Conservation (phyloP, 495 filamentous ascomycete species). For the Echria macrotheca region DNA sequence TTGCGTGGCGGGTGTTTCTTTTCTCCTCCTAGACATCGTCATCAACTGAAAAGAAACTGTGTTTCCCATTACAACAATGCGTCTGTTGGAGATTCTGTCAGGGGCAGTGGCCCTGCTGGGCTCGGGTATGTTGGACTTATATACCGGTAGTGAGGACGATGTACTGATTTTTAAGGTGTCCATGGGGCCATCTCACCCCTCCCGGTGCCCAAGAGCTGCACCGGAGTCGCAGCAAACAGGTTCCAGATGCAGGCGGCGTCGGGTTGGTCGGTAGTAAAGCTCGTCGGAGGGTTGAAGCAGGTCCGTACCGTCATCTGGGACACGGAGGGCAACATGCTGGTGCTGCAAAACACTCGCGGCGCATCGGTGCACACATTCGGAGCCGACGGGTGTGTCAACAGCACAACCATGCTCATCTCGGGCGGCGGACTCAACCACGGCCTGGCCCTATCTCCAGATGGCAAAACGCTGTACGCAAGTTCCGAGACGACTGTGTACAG, state of each 20-base stretch:
- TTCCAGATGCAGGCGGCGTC: conserved; percentile 37
- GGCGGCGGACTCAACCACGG: conserved; percentile 57
- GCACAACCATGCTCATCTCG: conserved; percentile 32
- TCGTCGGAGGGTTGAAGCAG: conserved; percentile 48
- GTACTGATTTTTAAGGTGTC: conserved; percentile 2
- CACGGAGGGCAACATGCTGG: conserved; percentile 52
- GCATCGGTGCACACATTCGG: conserved; percentile 49
- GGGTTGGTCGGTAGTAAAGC: conserved; percentile 43
- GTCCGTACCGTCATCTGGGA: conserved; percentile 60
- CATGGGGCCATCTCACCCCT: conserved; percentile 18
- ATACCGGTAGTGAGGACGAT: not conserved
- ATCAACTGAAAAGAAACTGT: not conserved
- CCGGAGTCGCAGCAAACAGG: conserved; percentile 19
- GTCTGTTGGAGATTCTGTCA: conserved; percentile 15
- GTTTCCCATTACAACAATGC: no score
- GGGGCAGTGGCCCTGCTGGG: conserved; percentile 21
- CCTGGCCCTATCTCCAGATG: conserved; percentile 55
- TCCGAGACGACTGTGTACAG: conserved; percentile 50
- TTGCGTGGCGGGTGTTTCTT: not conserved
- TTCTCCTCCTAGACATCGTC: not conserved
- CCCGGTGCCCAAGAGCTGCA: conserved; percentile 30
- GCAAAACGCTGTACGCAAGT: conserved; percentile 59
- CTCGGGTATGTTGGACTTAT: not conserved
- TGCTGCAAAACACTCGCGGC: conserved; percentile 49
- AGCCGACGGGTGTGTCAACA: conserved; percentile 43